Percentiles rank a stretch among this genome's conserved stretches.
phyloP scores from a whole-genome alignment of 78 protist species.

The Emiliania huxleyi region DNA sequence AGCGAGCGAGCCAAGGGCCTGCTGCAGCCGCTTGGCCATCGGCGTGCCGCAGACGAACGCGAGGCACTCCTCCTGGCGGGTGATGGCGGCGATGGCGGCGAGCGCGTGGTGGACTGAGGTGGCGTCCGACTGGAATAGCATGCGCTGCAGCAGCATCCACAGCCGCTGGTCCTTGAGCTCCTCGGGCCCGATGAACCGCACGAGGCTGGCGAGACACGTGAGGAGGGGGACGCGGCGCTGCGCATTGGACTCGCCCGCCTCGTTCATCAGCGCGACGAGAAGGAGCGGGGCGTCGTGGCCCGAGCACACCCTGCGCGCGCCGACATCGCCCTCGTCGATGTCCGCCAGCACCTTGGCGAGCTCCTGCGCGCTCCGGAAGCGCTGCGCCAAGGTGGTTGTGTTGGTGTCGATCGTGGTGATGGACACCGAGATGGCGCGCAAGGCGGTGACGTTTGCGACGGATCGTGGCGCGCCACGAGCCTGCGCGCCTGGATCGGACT shows the following conservation, averaged over 20 bases:
- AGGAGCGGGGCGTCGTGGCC: not conserved
- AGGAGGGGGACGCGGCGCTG: not conserved
- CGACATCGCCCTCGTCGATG: not conserved
- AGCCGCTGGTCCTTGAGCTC: not conserved
- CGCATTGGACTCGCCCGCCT: not conserved
- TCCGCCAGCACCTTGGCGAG: not conserved
- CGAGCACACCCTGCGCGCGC: not conserved
- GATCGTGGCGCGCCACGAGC: no score
- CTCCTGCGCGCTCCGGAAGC: not conserved
- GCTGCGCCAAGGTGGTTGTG: not conserved
- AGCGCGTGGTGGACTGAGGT: not conserved
- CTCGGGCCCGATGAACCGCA: not conserved
- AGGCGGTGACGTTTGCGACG: no score
- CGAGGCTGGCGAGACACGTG: not conserved
- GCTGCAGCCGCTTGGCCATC: not conserved
- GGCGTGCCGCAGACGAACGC: not conserved
- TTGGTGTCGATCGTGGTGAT: no score
- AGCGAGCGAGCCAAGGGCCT: not conserved
- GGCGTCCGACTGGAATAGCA: not conserved
- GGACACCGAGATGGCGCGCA: no score
- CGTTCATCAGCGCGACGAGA: not conserved
- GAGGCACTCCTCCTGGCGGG: not conserved
- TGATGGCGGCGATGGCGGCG: not conserved
- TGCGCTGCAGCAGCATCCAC: not conserved
- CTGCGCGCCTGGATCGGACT: no score